These are phyloP conservation scores for Cyclospora cayetanensis DNA, from an alignment of 169 alveolate species.

Conservation along the genomic window DNA sequence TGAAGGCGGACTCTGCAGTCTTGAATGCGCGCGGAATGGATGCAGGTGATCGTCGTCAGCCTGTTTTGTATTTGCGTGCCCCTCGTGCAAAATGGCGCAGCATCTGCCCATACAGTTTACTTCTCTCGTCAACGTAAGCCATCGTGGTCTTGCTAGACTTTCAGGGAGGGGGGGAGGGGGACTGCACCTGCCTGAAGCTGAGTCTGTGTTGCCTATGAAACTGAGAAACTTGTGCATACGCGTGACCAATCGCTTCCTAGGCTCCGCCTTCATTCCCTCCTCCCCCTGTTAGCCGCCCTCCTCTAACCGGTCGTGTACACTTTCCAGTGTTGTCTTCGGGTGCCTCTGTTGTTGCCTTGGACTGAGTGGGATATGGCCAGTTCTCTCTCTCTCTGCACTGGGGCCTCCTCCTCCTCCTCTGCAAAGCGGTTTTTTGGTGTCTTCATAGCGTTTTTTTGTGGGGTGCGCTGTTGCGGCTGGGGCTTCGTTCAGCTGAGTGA, in stretches of 20 bases:
- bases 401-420: neutral
- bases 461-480: neutral
- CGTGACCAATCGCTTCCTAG: too few relatives aligned
- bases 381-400: too few relatives aligned
- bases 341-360: neutral
- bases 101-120: slow-evolving; percentile 73
- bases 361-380: neutral
- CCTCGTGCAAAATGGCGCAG: slow-evolving; percentile 75
- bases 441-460: neutral
- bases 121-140: slow-evolving; percentile 71
- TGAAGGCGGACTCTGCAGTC: too few relatives aligned
- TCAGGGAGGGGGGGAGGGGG: neutral
- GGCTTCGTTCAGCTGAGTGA: slow-evolving; percentile 67
- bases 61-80: too few relatives aligned
- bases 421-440: neutral
- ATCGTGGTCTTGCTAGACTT: neutral
- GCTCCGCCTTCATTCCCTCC: too few relatives aligned
- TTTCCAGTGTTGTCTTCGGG: too few relatives aligned
- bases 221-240: too few relatives aligned
- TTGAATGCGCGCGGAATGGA: too few relatives aligned
- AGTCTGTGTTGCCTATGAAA: neutral
- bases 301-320: too few relatives aligned
- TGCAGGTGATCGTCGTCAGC: too few relatives aligned
- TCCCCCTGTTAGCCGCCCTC: too few relatives aligned
- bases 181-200: neutral